phyloP scores from a whole-genome alignment of 2,329 filamentous ascomycete species.

The Arthrobotrys conoides region DNA sequence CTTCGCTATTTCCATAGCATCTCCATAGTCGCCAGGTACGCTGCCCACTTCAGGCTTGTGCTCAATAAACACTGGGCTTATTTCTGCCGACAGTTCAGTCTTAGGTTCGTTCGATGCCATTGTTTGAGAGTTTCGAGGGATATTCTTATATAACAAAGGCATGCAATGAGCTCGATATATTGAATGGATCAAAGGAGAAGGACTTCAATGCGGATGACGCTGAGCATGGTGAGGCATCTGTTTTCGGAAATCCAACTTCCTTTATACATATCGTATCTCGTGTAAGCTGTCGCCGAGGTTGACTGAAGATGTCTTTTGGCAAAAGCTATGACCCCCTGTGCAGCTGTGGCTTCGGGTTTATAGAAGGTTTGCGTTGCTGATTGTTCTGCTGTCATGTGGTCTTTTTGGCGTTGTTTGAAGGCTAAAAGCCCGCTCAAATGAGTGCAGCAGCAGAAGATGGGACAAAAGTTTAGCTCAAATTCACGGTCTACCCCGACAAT shows the following conservation, averaged over 20 bases:
- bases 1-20: neutral
- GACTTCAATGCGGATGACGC: neutral
- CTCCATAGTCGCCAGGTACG: neutral
- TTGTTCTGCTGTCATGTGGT: no score
- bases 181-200: neutral
- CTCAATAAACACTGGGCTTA: slow-evolving; percentile 7
- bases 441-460: no score
- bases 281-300: no score
- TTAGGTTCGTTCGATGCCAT: neutral
- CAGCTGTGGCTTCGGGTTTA: neutral
- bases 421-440: no score
- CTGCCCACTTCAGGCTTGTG: neutral
- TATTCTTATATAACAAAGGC: no score
- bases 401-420: no score
- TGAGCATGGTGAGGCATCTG: neutral
- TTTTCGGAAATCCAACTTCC: neutral
- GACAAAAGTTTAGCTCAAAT: neutral
- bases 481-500: neutral
- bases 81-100: neutral
- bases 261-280: neutral
- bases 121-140: neutral
- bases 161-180: neutral
- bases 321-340: no score
- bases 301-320: no score
- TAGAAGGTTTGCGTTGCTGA: neutral